A percentile compares a stretch with the other conserved stretches of the same genome.
These are phyloP conservation scores for Tetradesmus obliquus DNA, from an alignment of 139 green algal species.

Conservation along the genomic window DNA sequence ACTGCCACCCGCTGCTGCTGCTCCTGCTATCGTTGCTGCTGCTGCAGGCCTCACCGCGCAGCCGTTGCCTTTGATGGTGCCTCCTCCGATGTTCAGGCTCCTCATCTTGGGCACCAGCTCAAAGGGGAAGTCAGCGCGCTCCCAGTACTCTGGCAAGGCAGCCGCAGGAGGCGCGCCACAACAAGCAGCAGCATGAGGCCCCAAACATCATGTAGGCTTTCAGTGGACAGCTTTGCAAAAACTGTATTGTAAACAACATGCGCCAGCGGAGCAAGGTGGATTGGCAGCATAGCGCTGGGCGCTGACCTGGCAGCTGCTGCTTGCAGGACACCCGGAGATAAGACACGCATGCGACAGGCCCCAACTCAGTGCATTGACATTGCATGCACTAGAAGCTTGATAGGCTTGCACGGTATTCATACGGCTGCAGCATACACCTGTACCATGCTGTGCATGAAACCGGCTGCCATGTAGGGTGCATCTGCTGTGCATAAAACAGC, in stretches of 20 bases:
- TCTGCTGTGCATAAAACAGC: not conserved
- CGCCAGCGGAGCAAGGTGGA: not conserved
- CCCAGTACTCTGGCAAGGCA: constrained; percentile 81
- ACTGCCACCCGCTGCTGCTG: not conserved
- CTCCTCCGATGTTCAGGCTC: constrained; percentile 82
- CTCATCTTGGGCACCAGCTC: constrained; percentile 82
- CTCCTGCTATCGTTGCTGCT: not conserved
- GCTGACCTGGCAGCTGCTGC: not conserved
- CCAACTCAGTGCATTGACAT: too few relatives aligned
- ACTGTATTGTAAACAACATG: not conserved
- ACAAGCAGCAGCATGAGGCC: not conserved
- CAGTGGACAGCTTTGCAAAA: too few relatives aligned
- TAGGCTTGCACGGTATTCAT: too few relatives aligned
- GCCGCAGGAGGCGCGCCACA: too few relatives aligned
- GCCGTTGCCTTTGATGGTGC: constrained; percentile 82
- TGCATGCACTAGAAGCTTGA: too few relatives aligned
- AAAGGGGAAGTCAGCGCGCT: constrained; percentile 90
- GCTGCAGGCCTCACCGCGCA: constrained; percentile 70
- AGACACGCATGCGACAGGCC: too few relatives aligned
- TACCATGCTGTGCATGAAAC: too few relatives aligned
- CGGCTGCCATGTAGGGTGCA: too few relatives aligned
- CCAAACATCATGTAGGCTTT: too few relatives aligned
- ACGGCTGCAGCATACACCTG: too few relatives aligned
- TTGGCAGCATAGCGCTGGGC: too few relatives aligned
- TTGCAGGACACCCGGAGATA: not conserved